phyloP scores from a whole-genome alignment of 176 grass and related monocot genomes.

The Zoysia japonica region DNA sequence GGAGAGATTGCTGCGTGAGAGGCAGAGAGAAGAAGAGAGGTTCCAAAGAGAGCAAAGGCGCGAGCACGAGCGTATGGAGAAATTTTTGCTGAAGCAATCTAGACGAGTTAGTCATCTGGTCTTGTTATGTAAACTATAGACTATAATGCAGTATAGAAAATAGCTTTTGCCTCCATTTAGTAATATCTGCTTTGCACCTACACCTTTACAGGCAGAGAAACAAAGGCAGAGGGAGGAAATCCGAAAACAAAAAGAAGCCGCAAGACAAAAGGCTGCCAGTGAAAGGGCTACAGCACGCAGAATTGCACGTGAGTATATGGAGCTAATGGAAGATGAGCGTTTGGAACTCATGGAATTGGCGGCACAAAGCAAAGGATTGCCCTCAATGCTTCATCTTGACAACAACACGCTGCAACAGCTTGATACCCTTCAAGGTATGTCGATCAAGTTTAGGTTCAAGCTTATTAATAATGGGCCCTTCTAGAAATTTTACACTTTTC shows the following conservation, averaged over 20 bases:
- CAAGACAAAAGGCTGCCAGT: constrained; percentile 77
- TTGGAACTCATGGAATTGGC: constrained; percentile 98
- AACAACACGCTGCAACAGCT: constrained; percentile 83
- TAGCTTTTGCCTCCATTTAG: constrained; percentile 18
- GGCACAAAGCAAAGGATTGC: constrained; percentile 77
- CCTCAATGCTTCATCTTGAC: constrained; percentile 82
- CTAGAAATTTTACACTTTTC: not conserved
- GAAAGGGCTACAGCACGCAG: constrained; percentile 95
- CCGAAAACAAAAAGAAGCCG: constrained; percentile 83
- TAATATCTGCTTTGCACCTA: constrained; percentile 14
- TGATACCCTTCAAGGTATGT: constrained; percentile 82
- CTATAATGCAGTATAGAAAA: constrained; percentile 26
- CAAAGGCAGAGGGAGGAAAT: constrained; percentile 92
- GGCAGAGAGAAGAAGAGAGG: constrained; percentile 90
- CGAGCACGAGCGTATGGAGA: constrained; percentile 87
- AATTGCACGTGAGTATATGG: constrained; percentile 92
- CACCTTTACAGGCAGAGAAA: constrained; percentile 73
- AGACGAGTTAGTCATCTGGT: constrained; percentile 63
- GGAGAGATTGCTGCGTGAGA: constrained; percentile 84
- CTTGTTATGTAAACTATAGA: constrained; percentile 28
- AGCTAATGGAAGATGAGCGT: constrained; percentile 90
- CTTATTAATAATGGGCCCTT: constrained; percentile 1
- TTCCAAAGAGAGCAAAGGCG: constrained; percentile 83
- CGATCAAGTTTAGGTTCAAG: constrained; percentile 14
- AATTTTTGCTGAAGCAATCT: constrained; percentile 79